phyloP scores from a whole-genome alignment of 495 filamentous ascomycete species.

The Peziza echinospora region DNA sequence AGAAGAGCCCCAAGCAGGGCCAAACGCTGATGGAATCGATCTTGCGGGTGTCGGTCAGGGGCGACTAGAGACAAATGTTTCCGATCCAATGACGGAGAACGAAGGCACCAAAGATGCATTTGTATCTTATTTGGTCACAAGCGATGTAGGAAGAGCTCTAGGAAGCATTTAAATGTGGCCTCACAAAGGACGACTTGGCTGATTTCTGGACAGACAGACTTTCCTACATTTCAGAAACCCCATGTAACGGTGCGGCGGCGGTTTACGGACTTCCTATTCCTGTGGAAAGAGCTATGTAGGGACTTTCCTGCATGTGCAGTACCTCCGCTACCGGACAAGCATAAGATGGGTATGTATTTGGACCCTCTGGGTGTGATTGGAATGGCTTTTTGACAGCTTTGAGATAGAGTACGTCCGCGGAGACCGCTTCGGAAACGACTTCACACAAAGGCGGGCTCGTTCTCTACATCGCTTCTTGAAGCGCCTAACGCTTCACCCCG shows the following conservation, averaged over 20 bases:
- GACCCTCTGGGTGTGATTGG: neutral
- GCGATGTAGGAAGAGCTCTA: conserved; percentile 47
- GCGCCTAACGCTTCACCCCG: conserved; percentile 68
- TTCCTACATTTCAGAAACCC: conserved; percentile 68
- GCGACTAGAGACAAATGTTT: conserved; percentile 61
- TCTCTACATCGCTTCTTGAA: conserved; percentile 82
- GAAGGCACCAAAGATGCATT: conserved; percentile 96
- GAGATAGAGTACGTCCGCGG: conserved; percentile 73
- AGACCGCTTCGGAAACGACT: conserved; percentile 83
- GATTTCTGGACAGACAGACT: conserved; percentile 47
- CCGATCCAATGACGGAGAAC: conserved; percentile 68
- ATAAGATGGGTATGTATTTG: conserved; percentile 46
- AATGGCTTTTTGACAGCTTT: neutral
- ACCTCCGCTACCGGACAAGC: conserved; percentile 88
- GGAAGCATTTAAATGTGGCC: no score
- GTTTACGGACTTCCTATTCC: conserved; percentile 93
- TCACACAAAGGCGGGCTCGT: conserved; percentile 72
- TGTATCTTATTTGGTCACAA: conserved; percentile 84
- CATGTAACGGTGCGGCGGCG: conserved; percentile 59
- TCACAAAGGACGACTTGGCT: neutral
- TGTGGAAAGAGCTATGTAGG: conserved; percentile 68
- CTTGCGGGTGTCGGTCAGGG: conserved; percentile 53
- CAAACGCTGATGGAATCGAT: conserved; percentile 35
- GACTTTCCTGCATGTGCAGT: conserved; percentile 85
- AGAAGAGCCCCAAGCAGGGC: conserved; percentile 31